These are phyloP conservation scores for Ulota crispa DNA, from an alignment of 225 moss, liverwort and hornwort genomes.

Conservation along the genomic window DNA sequence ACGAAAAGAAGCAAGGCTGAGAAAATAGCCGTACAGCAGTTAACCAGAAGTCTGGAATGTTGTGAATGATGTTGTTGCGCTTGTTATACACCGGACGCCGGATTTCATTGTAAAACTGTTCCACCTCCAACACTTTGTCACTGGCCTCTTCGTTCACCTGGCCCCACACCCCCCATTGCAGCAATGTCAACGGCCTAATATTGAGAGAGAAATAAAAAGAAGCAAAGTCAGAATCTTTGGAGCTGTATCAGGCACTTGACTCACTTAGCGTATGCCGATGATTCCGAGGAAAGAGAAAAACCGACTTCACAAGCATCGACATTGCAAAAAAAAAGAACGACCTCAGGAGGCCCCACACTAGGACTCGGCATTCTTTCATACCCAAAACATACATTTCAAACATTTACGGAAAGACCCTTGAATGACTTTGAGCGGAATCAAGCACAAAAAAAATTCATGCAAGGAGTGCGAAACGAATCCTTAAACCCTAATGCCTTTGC, in stretches of 20 bases:
- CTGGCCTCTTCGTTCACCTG: slow-evolving; percentile 98
- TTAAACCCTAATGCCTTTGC: slow-evolving; percentile 25
- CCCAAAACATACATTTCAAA: neutral
- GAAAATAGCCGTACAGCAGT: slow-evolving; percentile 63
- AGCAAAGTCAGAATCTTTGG: neutral
- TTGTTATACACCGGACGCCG: slow-evolving; percentile 88
- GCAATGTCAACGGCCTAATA: neutral
- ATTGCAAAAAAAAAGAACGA: neutral
- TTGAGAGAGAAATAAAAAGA: neutral
- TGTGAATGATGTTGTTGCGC: slow-evolving; percentile 83
- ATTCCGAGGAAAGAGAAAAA: neutral
- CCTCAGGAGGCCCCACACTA: neutral
- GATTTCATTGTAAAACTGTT: slow-evolving; percentile 89
- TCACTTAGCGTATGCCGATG: neutral
- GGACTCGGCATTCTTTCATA: neutral
- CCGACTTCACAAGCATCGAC: neutral
- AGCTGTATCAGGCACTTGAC: neutral
- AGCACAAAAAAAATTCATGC: neutral
- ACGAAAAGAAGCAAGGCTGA: neutral
- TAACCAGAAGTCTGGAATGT: slow-evolving; percentile 93
- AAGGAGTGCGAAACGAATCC: neutral
- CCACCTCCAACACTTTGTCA: slow-evolving; percentile 94
- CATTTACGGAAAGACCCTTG: neutral
- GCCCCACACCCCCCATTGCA: neutral
- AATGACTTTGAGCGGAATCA: neutral